phyloP scores from a whole-genome alignment of 73 alveolate species.

The Paramecium pentaurelia region DNA sequence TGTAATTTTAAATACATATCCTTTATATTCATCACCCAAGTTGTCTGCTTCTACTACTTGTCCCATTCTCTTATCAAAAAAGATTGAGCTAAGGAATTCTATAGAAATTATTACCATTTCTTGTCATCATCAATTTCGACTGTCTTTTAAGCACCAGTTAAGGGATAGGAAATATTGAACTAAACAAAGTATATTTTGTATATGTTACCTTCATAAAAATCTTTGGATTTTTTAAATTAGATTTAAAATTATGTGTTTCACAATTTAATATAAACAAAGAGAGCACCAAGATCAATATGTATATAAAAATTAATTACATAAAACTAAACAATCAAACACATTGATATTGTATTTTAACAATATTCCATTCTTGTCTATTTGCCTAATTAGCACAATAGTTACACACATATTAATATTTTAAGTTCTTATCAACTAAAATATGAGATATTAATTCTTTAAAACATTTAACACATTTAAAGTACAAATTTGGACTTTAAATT shows the following conservation, averaged over 20 bases:
- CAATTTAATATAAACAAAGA: neutral
- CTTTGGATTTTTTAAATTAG: conserved; percentile 35
- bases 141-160: conserved; percentile 88
- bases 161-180: conserved; percentile 92
- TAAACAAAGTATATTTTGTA: conserved; percentile 40
- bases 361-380: neutral
- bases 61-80: conserved; percentile 88
- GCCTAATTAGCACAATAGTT: neutral
- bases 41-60: conserved; percentile 86
- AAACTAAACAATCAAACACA: neutral
- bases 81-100: conserved; percentile 55
- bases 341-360: neutral
- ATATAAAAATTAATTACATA: neutral
- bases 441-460: neutral
- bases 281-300: neutral
- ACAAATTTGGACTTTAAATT: neutral
- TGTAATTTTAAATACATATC: conserved; percentile 87
- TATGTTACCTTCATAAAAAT: conserved; percentile 51
- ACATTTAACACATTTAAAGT: neutral
- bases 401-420: neutral
- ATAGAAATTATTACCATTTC: conserved; percentile 66
- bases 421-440: neutral
- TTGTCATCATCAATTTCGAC: conserved; percentile 92
- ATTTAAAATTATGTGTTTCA: conserved; percentile 35
- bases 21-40: conserved; percentile 87